Conservation (phyloP, 2,329 filamentous ascomycete species). For the Sarocladium brachiariae region DNA sequence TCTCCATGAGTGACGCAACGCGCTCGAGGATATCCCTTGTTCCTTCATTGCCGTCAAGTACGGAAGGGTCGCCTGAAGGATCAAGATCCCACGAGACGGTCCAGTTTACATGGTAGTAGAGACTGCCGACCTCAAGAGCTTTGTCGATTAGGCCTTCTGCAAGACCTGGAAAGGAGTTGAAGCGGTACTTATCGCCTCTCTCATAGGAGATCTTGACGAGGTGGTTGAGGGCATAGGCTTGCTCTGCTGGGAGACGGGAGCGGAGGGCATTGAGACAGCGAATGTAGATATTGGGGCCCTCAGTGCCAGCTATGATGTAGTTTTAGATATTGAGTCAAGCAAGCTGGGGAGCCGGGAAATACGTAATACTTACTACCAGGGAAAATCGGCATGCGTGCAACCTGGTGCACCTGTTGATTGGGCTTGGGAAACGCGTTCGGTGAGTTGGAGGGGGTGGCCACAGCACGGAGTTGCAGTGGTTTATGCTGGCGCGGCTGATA, state of each 20-base stretch:
- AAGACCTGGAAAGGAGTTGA: conserved; percentile 82
- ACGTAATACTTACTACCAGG: conserved; percentile 55
- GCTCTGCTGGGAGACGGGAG: conserved; percentile 71
- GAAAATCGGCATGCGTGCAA: conserved; percentile 40
- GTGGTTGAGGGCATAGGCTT: conserved; percentile 89
- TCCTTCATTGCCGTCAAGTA: conserved; percentile 40
- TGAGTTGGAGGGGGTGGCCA: conserved; percentile 69
- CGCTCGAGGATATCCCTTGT: conserved; percentile 54
- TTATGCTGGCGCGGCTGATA: conserved; percentile 62
- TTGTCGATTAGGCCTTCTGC: conserved; percentile 85
- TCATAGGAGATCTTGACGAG: conserved; percentile 94
- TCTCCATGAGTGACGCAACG: conserved; percentile 56
- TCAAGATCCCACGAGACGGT: conserved; percentile 59
- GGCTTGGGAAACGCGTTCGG: conserved; percentile 52
- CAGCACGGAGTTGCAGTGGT: conserved; percentile 62
- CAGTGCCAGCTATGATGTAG: conserved; percentile 44
- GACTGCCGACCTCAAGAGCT: conserved; percentile 65
- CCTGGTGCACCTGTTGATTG: conserved; percentile 34
- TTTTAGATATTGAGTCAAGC: conserved; percentile 9
- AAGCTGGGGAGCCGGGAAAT: not conserved
- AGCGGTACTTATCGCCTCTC: conserved; percentile 90
- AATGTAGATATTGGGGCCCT: conserved; percentile 85
- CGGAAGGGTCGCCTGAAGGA: conserved; percentile 47
- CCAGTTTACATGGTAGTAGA: conserved; percentile 83
- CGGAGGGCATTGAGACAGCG: conserved; percentile 78